Percentiles rank a stretch among this genome's conserved stretches.
Conservation (phyloP, 768 basidiomycete genomes). For the Nidularia pulvinata region DNA sequence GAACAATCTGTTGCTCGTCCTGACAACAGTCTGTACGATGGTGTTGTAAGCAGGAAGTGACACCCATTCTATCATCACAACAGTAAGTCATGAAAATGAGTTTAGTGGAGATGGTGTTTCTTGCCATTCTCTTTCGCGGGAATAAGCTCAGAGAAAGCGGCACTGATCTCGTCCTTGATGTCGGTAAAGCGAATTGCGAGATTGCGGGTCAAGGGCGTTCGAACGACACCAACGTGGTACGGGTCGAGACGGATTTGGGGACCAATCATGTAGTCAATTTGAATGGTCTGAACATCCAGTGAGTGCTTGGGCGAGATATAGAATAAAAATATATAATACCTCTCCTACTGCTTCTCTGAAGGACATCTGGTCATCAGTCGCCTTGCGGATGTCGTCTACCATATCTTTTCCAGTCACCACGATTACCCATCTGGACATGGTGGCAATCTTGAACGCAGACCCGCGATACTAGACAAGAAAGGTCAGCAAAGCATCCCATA, state of each 20-base stretch:
- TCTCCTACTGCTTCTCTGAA: constrained; percentile 5
- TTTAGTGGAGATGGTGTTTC: neutral
- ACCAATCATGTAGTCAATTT: constrained; percentile 27
- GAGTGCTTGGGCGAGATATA: neutral
- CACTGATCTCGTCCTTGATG: constrained; percentile 32
- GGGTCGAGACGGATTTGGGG: constrained; percentile 12
- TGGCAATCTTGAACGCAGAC: constrained; percentile 3
- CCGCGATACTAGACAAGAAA: neutral
- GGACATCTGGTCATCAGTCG: constrained; percentile 22
- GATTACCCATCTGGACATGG: constrained; percentile 24
- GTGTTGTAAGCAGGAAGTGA: constrained; percentile 16
- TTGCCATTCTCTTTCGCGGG: constrained; percentile 9
- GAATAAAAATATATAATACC: neutral
- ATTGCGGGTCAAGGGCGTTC: constrained; percentile 20
- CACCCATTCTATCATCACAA: constrained; percentile 31
- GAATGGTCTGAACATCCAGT: constrained; percentile 20
- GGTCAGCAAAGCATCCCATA: neutral
- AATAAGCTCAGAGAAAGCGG: constrained; percentile 29
- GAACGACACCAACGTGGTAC: constrained; percentile 13
- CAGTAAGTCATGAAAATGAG: neutral
- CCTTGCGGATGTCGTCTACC: constrained; percentile 29
- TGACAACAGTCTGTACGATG: constrained; percentile 26
- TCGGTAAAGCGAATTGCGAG: constrained; percentile 22
- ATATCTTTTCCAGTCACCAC: constrained; percentile 21
- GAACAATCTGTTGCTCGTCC: constrained; percentile 35